A percentile compares a stretch with the other conserved stretches of the same genome.
Conservation (phyloP, 1,284 basidiomycete species). For the Moesziomyces antarcticus region DNA sequence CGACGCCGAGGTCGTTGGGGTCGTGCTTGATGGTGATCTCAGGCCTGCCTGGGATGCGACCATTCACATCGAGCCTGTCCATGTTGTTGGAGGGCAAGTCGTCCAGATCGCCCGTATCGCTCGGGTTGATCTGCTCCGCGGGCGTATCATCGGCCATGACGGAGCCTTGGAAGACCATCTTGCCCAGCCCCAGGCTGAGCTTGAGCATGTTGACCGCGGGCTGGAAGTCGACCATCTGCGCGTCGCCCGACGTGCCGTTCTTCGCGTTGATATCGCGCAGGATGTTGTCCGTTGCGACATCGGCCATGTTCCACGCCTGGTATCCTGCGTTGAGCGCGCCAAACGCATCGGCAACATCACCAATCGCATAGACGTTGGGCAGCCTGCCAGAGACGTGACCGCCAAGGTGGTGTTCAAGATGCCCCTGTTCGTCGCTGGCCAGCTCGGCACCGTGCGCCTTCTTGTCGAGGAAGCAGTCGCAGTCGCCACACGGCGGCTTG, state of each 20-base stretch:
- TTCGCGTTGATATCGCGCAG: conserved; percentile 50
- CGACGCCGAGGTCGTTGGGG: conserved; percentile 60
- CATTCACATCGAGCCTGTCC: conserved; percentile 24
- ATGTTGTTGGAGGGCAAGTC: neutral
- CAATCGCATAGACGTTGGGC: conserved; percentile 64
- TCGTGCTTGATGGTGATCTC: conserved; percentile 59
- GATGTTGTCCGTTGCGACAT: conserved; percentile 64
- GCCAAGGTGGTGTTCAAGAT: conserved; percentile 21
- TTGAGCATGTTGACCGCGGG: conserved; percentile 64
- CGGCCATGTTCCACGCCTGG: conserved; percentile 67
- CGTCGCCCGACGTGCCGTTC: neutral
- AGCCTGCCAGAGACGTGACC: conserved; percentile 29
- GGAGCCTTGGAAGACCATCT: conserved; percentile 61
- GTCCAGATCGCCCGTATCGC: conserved; percentile 29
- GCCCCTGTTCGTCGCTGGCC: conserved; percentile 17
- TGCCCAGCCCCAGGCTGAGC: conserved; percentile 59
- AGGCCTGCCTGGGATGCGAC: conserved; percentile 31
- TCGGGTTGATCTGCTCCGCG: conserved; percentile 13
- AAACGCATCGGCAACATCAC: conserved; percentile 66
- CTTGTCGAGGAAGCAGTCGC: conserved; percentile 67
- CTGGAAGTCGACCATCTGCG: conserved; percentile 47
- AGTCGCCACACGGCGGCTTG: conserved; percentile 63
- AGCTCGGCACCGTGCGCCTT: conserved; percentile 48
- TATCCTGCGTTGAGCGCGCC: conserved; percentile 67
- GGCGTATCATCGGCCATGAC: conserved; percentile 32